Conservation (phyloP, 2,329 filamentous ascomycete genomes). For the Ophiostoma novo-ulmi region DNA sequence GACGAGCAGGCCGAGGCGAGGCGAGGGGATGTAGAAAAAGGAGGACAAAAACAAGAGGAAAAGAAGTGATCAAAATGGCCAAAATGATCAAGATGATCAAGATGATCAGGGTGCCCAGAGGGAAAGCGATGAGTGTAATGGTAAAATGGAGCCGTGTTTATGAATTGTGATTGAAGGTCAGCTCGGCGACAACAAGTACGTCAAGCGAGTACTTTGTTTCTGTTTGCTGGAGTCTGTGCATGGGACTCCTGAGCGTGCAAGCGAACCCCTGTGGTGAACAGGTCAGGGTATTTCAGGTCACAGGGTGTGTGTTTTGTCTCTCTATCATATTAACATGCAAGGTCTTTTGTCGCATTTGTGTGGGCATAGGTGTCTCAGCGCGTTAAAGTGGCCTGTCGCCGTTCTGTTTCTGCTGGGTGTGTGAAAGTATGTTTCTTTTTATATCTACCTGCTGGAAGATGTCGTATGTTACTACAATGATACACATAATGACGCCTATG, state of each 20-base stretch:
- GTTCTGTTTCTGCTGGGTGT: background rate
- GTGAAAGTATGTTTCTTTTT: background rate
- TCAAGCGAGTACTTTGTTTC: background rate
- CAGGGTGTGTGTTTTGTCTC: too few species aligned
- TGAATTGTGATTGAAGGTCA: background rate
- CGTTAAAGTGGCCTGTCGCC: background rate
- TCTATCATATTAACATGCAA: background rate
- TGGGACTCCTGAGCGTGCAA: conserved; percentile 7
- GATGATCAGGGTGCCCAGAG: too few species aligned
- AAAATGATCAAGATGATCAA: background rate
- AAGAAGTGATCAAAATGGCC: background rate
- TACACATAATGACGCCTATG: background rate
- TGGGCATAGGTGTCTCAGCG: background rate
- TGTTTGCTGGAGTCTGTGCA: background rate
- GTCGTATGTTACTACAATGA: conserved; percentile 3
- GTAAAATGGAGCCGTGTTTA: background rate
- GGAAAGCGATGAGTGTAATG: background rate
- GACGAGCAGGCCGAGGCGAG: background rate
- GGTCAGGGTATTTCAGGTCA: background rate
- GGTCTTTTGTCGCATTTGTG: conserved; percentile 3
- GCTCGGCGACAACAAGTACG: conserved; percentile 1
- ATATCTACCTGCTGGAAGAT: background rate
- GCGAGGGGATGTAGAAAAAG: background rate
- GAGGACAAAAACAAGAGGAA: background rate
- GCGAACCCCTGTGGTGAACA: background rate